Conservation (phyloP, 2,329 filamentous ascomycete species). For the Fusarium bactridioides region DNA sequence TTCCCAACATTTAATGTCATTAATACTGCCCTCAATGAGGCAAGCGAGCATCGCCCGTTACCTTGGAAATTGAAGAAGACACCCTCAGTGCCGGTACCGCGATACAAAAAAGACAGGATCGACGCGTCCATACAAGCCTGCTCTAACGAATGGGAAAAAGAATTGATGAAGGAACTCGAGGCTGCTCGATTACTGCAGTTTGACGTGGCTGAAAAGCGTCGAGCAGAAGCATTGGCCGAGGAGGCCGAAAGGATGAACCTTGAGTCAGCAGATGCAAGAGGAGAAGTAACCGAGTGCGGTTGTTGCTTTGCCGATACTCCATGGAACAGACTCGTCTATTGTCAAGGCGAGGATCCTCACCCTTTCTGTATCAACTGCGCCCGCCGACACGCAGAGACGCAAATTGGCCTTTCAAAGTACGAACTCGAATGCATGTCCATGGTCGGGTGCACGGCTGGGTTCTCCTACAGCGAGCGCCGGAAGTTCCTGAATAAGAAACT, state of each 20-base stretch:
- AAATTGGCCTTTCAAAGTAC: constrained; percentile 75
- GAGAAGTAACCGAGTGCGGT: constrained; percentile 70
- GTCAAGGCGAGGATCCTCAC: constrained; percentile 65
- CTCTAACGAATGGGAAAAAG: not conserved
- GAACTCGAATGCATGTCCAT: constrained; percentile 75
- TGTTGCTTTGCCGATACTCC: constrained; percentile 77
- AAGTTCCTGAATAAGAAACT: constrained; percentile 67
- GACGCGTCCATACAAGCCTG: not conserved
- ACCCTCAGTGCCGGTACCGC: not conserved
- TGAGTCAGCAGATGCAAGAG: constrained; percentile 52
- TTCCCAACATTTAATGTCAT: constrained; percentile 31
- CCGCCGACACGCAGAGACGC: constrained; percentile 68
- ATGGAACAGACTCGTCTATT: constrained; percentile 73
- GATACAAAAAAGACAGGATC: constrained; percentile 15
- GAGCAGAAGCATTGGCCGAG: constrained; percentile 40
- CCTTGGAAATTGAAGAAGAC: constrained; percentile 21
- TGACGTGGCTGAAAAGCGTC: constrained; percentile 39
- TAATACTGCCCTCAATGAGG: not conserved
- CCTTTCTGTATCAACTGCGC: constrained; percentile 77
- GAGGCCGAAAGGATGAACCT: constrained; percentile 51
- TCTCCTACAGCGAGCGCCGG: constrained; percentile 62
- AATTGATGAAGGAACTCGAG: constrained; percentile 33
- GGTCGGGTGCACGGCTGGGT: constrained; percentile 70
- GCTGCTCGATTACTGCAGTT: constrained; percentile 21
- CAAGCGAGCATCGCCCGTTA: not conserved